These are phyloP conservation scores for Trichosanthes truncata DNA, from an alignment of 306 rosid genomes.

Conservation along the genomic window DNA sequence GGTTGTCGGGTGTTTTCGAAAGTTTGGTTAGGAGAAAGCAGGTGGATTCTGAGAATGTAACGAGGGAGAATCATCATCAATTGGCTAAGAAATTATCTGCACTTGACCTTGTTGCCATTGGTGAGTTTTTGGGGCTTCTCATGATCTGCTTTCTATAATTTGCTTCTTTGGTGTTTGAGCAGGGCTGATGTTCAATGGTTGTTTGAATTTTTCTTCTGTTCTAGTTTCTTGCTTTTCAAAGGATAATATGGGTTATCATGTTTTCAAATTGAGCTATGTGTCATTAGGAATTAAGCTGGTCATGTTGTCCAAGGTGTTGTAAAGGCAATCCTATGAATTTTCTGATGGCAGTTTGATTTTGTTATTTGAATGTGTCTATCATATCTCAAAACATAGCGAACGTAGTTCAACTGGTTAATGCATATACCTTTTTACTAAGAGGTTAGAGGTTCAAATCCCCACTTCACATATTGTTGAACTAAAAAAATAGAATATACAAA, in stretches of 20 bases:
- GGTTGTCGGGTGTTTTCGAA: constrained; percentile 35
- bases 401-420: no score
- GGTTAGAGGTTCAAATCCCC: no score
- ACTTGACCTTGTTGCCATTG: constrained; percentile 67
- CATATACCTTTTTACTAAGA: no score
- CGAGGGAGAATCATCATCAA: constrained; percentile 19
- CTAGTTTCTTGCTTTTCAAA: background rate
- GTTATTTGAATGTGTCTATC: background rate
- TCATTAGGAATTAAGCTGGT: background rate
- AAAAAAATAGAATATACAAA: no score
- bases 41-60: constrained; percentile 50
- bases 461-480: background rate
- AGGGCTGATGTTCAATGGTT: background rate
- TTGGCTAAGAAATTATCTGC: constrained; percentile 77
- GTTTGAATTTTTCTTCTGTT: background rate
- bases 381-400: no score
- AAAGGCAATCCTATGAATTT: background rate
- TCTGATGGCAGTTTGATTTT: background rate
- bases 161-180: background rate
- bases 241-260: background rate
- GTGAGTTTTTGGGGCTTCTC: constrained; percentile 21
- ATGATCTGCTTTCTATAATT: background rate
- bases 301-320: background rate
- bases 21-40: constrained; percentile 61
- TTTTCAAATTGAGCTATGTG: background rate